A percentile compares a stretch with the other conserved stretches of the same genome.
Conservation (phyloP, 352 stramenopile genomes). For the Saprolegnia parasitica region DNA sequence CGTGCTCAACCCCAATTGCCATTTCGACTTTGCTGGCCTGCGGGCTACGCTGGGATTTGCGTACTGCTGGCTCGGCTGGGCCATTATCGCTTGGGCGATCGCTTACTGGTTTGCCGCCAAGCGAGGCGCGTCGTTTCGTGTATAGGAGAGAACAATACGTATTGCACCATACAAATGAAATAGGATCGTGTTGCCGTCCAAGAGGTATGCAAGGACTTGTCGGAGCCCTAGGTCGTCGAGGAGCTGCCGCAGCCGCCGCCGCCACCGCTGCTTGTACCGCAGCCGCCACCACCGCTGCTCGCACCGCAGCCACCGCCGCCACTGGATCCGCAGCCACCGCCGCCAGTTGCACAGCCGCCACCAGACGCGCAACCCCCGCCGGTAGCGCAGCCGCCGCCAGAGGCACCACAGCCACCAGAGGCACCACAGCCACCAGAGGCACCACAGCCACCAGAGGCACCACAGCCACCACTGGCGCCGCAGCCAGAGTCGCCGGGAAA, state of each 20-base stretch:
- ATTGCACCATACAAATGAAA: too few relatives aligned
- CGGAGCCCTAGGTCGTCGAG: too few relatives aligned
- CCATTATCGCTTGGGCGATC: conserved; percentile 47
- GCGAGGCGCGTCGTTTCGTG: too few relatives aligned
- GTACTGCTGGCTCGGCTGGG: conserved; percentile 68
- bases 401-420: background rate
- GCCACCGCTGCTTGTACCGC: conserved; percentile 8
- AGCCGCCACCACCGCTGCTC: background rate
- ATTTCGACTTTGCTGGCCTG: conserved; percentile 52
- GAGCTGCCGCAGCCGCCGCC: background rate
- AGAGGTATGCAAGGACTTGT: too few relatives aligned
- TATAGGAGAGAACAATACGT: too few relatives aligned
- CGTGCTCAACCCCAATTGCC: conserved; percentile 59
- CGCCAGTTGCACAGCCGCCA: background rate
- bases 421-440: background rate
- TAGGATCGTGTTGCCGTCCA: too few relatives aligned
- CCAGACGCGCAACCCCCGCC: background rate
- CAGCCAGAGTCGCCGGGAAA: conserved; percentile 6
- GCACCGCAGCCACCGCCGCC: background rate
- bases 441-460: background rate
- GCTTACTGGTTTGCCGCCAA: background rate
- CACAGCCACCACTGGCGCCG: background rate
- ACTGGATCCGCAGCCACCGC: background rate
- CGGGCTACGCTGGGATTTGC: conserved; percentile 65
- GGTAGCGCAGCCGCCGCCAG: background rate